Conservation (phyloP, 352 stramenopile genomes). For the Phytophthora megakarya region DNA sequence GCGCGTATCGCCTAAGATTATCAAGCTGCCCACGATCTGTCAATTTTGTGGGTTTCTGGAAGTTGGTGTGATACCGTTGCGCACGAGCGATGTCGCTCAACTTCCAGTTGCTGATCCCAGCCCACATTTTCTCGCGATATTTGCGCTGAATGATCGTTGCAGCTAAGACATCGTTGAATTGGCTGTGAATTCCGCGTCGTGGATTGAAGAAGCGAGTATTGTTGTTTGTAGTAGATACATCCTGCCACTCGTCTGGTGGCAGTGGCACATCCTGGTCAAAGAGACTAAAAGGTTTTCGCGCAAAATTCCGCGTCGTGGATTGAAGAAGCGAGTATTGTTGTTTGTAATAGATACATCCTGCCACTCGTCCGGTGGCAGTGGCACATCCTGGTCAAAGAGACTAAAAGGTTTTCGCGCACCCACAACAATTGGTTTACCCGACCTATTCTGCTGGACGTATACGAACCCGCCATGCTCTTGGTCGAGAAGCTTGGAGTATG, state of each 20-base stretch:
- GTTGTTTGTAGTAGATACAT: constrained; percentile 5
- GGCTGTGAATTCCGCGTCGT: constrained; percentile 43
- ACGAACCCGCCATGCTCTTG: constrained; percentile 29
- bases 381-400: constrained; percentile 52
- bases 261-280: constrained; percentile 47
- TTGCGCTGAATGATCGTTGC: constrained; percentile 49
- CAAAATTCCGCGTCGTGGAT: constrained; percentile 45
- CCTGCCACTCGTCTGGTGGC: constrained; percentile 56
- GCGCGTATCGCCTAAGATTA: constrained; percentile 42
- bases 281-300: constrained; percentile 54
- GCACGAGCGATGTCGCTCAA: constrained; percentile 40
- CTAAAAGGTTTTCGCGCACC: constrained; percentile 48
- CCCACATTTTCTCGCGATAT: constrained; percentile 61
- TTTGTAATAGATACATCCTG: constrained; percentile 10
- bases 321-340: constrained; percentile 39
- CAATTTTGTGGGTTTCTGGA: constrained; percentile 20
- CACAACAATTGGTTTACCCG: constrained; percentile 6
- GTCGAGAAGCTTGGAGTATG: constrained; percentile 60
- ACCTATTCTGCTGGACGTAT: constrained; percentile 36
- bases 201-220: constrained; percentile 48
- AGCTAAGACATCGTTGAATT: constrained; percentile 44
- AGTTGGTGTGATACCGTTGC: constrained; percentile 46
- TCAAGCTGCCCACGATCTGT: constrained; percentile 30
- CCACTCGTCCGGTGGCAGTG: constrained; percentile 56
- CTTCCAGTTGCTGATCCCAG: constrained; percentile 50